phyloP scores from a whole-genome alignment of 2,329 filamentous ascomycete species.

The Xylaria sp. region DNA sequence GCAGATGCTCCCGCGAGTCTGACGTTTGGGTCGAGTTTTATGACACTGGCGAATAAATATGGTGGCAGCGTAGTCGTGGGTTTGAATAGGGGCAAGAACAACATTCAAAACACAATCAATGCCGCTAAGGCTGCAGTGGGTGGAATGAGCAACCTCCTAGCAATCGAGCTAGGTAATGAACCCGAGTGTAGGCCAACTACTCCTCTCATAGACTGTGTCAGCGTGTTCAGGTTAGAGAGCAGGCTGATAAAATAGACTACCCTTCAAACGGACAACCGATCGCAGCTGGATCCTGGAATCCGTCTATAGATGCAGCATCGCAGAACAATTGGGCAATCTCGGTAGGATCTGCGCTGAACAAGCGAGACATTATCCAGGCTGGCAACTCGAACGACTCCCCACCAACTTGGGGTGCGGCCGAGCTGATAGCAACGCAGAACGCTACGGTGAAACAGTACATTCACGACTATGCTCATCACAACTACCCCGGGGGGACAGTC shows the following conservation, averaged over 20 bases:
- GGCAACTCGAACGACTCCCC: constrained; percentile 54
- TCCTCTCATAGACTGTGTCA: not conserved
- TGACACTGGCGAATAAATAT: constrained; percentile 61
- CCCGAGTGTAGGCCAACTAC: constrained; percentile 55
- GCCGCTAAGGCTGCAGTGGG: constrained; percentile 59
- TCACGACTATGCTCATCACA: constrained; percentile 58
- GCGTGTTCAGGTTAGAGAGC: not conserved
- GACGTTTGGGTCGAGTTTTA: constrained; percentile 64
- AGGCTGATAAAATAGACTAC: constrained; percentile 48
- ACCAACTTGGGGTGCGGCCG: constrained; percentile 52
- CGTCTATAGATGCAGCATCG: constrained; percentile 52
- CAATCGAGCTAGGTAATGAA: constrained; percentile 68
- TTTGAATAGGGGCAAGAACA: constrained; percentile 63
- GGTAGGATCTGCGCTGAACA: constrained; percentile 51
- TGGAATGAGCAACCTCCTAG: constrained; percentile 60
- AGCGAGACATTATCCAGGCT: constrained; percentile 52
- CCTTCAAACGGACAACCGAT: constrained; percentile 52
- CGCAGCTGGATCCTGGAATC: constrained; percentile 51
- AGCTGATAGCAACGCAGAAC: constrained; percentile 53
- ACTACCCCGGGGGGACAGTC: constrained; percentile 59
- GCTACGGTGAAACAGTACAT: constrained; percentile 52
- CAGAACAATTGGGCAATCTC: constrained; percentile 53
- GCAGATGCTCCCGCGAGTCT: constrained; percentile 60
- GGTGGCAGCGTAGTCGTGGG: constrained; percentile 62
- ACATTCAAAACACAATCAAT: constrained; percentile 63